Percentiles rank a stretch among this genome's conserved stretches.
phyloP scores from a whole-genome alignment of 192 early-diverging fungal genomes.

The Podila clonocystis region DNA sequence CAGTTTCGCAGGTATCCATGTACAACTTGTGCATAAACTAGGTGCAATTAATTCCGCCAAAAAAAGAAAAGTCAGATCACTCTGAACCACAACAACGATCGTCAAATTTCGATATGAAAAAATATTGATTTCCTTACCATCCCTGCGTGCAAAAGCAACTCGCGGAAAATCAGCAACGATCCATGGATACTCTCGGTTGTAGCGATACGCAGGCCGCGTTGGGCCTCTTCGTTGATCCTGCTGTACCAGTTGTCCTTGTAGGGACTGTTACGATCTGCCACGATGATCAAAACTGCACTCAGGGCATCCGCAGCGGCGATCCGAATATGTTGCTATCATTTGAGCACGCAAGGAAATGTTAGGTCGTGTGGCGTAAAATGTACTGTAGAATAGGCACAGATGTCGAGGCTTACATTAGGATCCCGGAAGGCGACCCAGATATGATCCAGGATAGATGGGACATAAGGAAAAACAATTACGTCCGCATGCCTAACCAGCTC shows the following conservation, averaged over 20 bases:
- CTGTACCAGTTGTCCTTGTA: slow-evolving; percentile 73
- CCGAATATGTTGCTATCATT: slow-evolving; percentile 67
- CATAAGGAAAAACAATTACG: slow-evolving; percentile 83
- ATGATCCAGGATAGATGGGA: slow-evolving; percentile 82
- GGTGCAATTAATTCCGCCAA: neutral
- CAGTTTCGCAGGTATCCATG: slow-evolving; percentile 76
- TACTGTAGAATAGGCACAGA: neutral
- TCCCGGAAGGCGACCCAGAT: slow-evolving; percentile 90
- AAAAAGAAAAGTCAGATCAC: neutral
- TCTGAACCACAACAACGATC: too few relatives aligned
- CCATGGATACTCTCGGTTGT: slow-evolving; percentile 88
- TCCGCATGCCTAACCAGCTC: slow-evolving; percentile 83
- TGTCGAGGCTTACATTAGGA: slow-evolving; percentile 57
- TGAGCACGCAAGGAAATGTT: neutral
- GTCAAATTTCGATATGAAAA: neutral
- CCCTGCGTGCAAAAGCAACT: slow-evolving; percentile 82
- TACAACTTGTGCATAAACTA: slow-evolving; percentile 90
- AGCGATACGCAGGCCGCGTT: slow-evolving; percentile 72
- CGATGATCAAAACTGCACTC: slow-evolving; percentile 78
- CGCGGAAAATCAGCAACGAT: slow-evolving; percentile 81
- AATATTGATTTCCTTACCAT: slow-evolving; percentile 60
- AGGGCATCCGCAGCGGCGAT: slow-evolving; percentile 85
- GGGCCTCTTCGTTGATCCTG: slow-evolving; percentile 86
- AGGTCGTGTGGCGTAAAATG: neutral
- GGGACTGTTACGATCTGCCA: slow-evolving; percentile 80